These are phyloP conservation scores for Alternaria ventricosa DNA, from an alignment of 2,329 filamentous ascomycete genomes.

Conservation along the genomic window DNA sequence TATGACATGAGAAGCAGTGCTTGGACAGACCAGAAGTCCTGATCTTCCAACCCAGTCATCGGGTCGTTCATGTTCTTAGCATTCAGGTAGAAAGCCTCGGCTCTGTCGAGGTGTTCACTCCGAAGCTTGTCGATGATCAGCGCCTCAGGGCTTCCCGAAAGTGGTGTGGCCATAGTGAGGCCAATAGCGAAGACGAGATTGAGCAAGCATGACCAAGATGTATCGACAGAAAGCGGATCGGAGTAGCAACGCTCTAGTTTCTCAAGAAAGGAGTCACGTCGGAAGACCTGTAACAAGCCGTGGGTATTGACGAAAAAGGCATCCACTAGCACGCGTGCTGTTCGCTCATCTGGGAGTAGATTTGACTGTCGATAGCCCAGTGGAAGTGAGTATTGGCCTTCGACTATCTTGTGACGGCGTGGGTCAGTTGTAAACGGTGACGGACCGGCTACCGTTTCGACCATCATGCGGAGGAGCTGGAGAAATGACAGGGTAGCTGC, in stretches of 20 bases:
- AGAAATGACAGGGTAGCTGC: constrained; percentile 68
- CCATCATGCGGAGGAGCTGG: constrained; percentile 66
- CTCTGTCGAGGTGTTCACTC: constrained; percentile 57
- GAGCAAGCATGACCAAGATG: constrained; percentile 64
- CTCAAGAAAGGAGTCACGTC: constrained; percentile 58
- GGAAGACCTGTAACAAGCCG: constrained; percentile 67
- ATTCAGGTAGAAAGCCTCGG: constrained; percentile 68
- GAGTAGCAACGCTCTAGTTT: constrained; percentile 62
- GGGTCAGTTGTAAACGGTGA: constrained; percentile 66
- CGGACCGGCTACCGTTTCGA: constrained; percentile 60
- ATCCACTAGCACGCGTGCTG: constrained; percentile 61
- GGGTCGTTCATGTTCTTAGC: constrained; percentile 62
- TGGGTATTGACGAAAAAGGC: constrained; percentile 70
- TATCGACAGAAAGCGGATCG: constrained; percentile 59
- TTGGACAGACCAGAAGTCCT: constrained; percentile 70
- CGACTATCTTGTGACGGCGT: constrained; percentile 63
- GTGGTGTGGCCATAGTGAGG: constrained; percentile 63
- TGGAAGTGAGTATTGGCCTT: constrained; percentile 59
- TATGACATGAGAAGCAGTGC: constrained; percentile 68
- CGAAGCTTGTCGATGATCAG: constrained; percentile 60
- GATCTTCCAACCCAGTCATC: constrained; percentile 63
- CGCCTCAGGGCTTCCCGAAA: constrained; percentile 58
- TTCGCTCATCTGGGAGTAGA: constrained; percentile 63
- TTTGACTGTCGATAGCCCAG: constrained; percentile 56
- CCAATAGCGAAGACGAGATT: constrained; percentile 70